A percentile compares a stretch with the other conserved stretches of the same genome.
Evolutionary conservation across 177 flowering plant species (phyloP).

Genomic region (Telopea speciosissima): DNA sequence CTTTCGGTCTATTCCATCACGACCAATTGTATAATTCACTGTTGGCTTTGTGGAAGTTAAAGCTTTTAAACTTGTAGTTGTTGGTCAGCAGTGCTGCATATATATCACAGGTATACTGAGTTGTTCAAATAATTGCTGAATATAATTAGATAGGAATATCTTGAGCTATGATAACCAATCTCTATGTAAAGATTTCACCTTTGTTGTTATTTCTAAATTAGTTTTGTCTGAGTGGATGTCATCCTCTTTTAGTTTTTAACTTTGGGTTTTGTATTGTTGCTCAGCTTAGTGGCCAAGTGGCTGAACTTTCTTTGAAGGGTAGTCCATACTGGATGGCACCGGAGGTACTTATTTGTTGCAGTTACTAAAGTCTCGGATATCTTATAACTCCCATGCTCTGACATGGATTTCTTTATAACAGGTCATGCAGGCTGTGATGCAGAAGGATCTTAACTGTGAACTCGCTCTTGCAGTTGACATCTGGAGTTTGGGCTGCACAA

Average conservation of each 20-base stretch:
- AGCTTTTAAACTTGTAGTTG: not conserved
- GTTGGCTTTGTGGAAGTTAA: not conserved
- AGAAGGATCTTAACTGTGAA: slow-evolving; percentile 44
- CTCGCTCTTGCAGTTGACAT: slow-evolving; percentile 64
- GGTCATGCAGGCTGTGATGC: slow-evolving; percentile 58
- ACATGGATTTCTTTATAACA: slow-evolving; percentile 15
- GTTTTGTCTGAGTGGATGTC: not conserved
- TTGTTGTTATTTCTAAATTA: not conserved
- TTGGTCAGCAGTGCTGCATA: not conserved
- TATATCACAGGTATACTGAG: too few relatives aligned
- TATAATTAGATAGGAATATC: not conserved
- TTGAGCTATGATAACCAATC: not conserved
- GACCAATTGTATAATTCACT: not conserved
- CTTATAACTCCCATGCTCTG: slow-evolving; percentile 1
- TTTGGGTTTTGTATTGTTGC: slow-evolving; percentile 12
- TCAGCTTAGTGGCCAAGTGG: slow-evolving; percentile 69
- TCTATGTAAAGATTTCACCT: not conserved
- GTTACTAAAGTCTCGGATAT: not conserved
- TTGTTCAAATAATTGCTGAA: not conserved
- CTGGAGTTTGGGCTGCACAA: slow-evolving; percentile 80
- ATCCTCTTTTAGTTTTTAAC: slow-evolving; percentile 2
- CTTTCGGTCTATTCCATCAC: not conserved
- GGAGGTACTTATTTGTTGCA: slow-evolving; percentile 48
- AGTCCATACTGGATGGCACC: slow-evolving; percentile 99
- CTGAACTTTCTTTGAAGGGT: slow-evolving; percentile 84